Percentiles rank a stretch among this genome's conserved stretches.
Conservation (phyloP, 2,329 filamentous ascomycete genomes). For the Tolypocladium tundrense region DNA sequence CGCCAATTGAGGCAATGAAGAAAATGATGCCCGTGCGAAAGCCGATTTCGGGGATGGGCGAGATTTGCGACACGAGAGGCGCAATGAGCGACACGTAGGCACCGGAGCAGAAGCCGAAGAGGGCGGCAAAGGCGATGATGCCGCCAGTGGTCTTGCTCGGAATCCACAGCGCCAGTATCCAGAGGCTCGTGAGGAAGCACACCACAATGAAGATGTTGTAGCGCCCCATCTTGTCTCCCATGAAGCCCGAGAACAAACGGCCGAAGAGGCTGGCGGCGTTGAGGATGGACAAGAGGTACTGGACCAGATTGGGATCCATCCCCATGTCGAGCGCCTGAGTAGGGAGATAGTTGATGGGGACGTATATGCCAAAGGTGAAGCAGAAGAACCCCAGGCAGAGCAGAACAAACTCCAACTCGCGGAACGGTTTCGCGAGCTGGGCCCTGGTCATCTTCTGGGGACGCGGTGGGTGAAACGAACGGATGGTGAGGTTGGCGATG, state of each 20-base stretch:
- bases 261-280: constrained; percentile 28
- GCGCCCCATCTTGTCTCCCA: constrained; percentile 24
- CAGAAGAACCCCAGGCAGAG: not conserved
- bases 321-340: not conserved
- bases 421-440: not conserved
- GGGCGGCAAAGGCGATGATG: constrained; percentile 26
- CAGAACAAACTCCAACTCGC: not conserved
- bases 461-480: not conserved
- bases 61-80: constrained; percentile 38
- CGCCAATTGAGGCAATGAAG: not conserved
- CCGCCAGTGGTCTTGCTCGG: constrained; percentile 24
- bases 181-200: not conserved
- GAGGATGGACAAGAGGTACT: constrained; percentile 27
- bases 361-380: not conserved
- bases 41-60: not conserved
- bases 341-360: not conserved
- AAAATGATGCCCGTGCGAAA: not conserved
- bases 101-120: constrained; percentile 32
- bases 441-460: not conserved
- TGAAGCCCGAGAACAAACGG: constrained; percentile 19
- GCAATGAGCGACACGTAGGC: constrained; percentile 28
- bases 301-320: constrained; percentile 11
- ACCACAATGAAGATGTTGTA: constrained; percentile 33
- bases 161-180: not conserved
- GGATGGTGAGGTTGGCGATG: not conserved